Evolutionary conservation across 2,329 filamentous ascomycete genomes (phyloP).

Genomic region (Neonectria magnoliae): DNA sequence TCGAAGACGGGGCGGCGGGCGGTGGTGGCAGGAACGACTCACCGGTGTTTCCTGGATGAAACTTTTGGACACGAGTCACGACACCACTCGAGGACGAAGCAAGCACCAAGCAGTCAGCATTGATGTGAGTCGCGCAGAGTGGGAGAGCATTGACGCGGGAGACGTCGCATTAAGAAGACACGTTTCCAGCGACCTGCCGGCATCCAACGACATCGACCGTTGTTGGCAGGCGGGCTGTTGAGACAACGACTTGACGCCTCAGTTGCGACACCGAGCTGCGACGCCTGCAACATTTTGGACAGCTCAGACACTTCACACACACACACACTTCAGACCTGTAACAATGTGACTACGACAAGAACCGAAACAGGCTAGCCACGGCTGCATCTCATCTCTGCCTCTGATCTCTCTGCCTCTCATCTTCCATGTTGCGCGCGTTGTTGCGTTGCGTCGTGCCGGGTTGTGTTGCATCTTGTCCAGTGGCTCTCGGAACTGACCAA

Average conservation of each 20-base stretch:
- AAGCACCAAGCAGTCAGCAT: conserved; percentile 20
- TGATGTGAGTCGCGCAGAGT: conserved; percentile 17
- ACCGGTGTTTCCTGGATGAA: conserved; percentile 23
- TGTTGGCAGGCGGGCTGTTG: conserved; percentile 11
- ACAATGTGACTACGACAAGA: conserved; percentile 4
- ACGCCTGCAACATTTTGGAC: not conserved
- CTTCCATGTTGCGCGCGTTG: conserved; percentile 7
- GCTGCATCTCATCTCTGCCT: conserved; percentile 18
- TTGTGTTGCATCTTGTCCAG: conserved; percentile 1
- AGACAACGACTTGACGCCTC: conserved; percentile 4
- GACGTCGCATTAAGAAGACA: conserved; percentile 38
- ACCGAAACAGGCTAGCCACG: conserved; percentile 19
- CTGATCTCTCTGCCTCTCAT: not conserved
- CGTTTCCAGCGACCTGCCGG: conserved; percentile 28
- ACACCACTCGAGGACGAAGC: conserved; percentile 13
- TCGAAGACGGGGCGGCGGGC: not conserved
- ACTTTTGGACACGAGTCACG: conserved; percentile 10
- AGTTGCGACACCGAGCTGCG: not conserved
- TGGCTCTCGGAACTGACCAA: not conserved
- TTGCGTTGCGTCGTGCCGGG: not conserved
- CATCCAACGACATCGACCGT: conserved; percentile 28
- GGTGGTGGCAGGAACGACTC: conserved; percentile 11
- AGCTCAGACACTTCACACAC: too few species aligned
- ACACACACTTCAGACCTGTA: not conserved
- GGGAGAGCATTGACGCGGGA: conserved; percentile 30